Evolutionary conservation across 805 yeast genomes (phyloP).

Genomic region (Debaryomyces maramus): DNA sequence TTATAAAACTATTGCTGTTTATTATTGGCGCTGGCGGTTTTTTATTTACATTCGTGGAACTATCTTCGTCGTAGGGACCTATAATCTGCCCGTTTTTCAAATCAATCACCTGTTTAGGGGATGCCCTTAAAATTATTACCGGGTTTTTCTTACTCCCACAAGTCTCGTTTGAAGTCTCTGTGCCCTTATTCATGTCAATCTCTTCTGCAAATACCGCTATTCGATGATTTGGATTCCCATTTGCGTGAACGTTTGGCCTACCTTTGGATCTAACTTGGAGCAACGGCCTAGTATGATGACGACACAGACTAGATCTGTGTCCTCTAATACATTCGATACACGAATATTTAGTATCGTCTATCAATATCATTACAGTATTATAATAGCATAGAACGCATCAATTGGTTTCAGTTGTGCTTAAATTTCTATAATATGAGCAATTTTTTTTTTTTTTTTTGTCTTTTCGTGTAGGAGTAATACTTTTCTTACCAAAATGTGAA

Average conservation of each 20-base stretch:
- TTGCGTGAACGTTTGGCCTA: constrained; percentile 65
- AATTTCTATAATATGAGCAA: constrained; percentile 2
- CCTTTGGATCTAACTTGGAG: constrained; percentile 91
- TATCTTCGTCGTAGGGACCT: constrained; percentile 35
- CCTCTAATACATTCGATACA: constrained; percentile 90
- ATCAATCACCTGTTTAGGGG: constrained; percentile 42
- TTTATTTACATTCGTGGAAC: constrained; percentile 9
- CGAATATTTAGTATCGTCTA: constrained; percentile 77
- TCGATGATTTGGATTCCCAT: constrained; percentile 50
- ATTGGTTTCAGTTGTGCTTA: too few relatives aligned
- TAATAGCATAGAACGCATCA: too few relatives aligned
- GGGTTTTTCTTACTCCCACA: constrained; percentile 18
- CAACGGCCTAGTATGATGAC: constrained; percentile 75
- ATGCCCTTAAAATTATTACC: constrained; percentile 34
- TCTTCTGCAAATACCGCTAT: constrained; percentile 59
- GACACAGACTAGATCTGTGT: constrained; percentile 85
- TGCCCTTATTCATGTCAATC: constrained; percentile 11
- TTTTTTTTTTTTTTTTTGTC: neutral
- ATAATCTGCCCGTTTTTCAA: constrained; percentile 36
- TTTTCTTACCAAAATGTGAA: too few relatives aligned
- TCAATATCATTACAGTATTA: constrained; percentile 58
- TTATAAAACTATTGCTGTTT: constrained; percentile 33
- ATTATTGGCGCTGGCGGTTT: constrained; percentile 26
- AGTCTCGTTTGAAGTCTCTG: neutral
- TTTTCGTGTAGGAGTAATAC: too few relatives aligned